These are phyloP conservation scores for Yarrowia hollandica DNA, from an alignment of 805 yeast genomes.

Conservation along the genomic window DNA sequence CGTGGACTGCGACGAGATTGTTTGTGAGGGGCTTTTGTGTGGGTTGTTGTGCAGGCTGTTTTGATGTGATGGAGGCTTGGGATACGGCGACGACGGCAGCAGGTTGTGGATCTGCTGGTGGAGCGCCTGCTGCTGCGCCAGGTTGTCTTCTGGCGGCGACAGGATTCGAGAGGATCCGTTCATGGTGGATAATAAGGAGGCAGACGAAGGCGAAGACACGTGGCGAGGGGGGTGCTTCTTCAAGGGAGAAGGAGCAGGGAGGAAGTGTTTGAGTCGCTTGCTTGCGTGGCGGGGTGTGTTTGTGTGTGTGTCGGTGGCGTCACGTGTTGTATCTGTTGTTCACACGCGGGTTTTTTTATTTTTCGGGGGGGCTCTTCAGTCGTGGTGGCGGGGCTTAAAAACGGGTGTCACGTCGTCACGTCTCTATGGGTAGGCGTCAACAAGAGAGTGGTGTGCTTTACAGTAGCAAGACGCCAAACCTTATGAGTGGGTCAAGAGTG, in stretches of 20 bases:
- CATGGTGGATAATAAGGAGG: too few species aligned
- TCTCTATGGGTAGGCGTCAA: background rate
- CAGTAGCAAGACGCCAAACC: slow-evolving; percentile 18
- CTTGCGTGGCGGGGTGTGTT: background rate
- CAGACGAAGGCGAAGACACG: too few species aligned
- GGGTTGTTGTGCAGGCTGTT: too few species aligned
- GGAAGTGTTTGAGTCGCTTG: too few species aligned
- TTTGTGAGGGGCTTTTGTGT: slow-evolving; percentile 8
- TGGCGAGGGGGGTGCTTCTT: background rate
- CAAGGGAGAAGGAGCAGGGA: too few species aligned
- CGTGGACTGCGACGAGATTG: background rate
- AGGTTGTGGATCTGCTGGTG: slow-evolving; percentile 17
- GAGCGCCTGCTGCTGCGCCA: slow-evolving; percentile 7
- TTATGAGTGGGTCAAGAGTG: background rate
- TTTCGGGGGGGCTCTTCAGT: too few species aligned
- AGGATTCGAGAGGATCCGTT: slow-evolving; percentile 8
- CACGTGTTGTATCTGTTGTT: background rate
- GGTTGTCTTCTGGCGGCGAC: slow-evolving; percentile 18
- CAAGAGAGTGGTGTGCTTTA: slow-evolving; percentile 12
- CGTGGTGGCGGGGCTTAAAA: too few species aligned
- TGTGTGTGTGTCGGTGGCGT: background rate
- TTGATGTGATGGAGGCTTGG: background rate
- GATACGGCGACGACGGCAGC: slow-evolving; percentile 5
- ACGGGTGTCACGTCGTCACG: slow-evolving; percentile 8
- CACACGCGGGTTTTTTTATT: too few species aligned